Evolutionary conservation across 2,329 filamentous ascomycete genomes (phyloP), one percentile per base, ranked within the genome.

Genomic region (Aaosphaeria pasadenensis): DNA sequence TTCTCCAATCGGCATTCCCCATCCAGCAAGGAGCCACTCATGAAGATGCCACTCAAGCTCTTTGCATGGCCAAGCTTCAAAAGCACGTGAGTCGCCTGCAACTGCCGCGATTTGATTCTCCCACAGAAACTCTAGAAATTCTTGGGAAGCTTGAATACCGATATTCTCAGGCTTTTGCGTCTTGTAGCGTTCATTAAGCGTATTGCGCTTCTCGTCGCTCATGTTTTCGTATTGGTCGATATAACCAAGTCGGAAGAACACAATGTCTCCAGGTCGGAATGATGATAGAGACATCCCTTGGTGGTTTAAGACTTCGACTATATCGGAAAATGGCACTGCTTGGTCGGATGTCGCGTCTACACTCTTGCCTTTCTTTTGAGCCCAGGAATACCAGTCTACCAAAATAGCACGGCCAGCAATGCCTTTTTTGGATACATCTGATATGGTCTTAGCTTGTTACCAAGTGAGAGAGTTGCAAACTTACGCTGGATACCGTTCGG

Each of bases 41-140:
- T 49, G 49, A 11, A 52, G n/a, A 9, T 36, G 33, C 33, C 33
- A 36, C 33, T 36, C 33, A 11, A 11, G 9, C 32, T 46, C 45
- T 4, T 35, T 17, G 31, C 11, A 44, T 5, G 45, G 32, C 33
- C 36, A 47, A 4, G 48, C 51, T 56, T 79, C 76, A 43, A 78
- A 77, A 13, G 67, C 71, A 11, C 71, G 67, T n/a, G 70, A 67
- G 45, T 69, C 66, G 5, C 71, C 67, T 13, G 73, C 76, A 7
- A 77, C 73, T 7, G 76, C 76, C 0, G 69, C 68, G 50, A 78
- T 77, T 4, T 69, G 60, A 11, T 54, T 60, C 39, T 74, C 71
- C 76, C 77, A 78, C 24, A 78, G 63, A 74, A 73, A 79, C 24
- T 60, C 55, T 31, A 74, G 46, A 11, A 64, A 65, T 4, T 65